Evolutionary conservation across 208 protist species (phyloP).

Genomic region (Plasmodiophora brassicae): DNA sequence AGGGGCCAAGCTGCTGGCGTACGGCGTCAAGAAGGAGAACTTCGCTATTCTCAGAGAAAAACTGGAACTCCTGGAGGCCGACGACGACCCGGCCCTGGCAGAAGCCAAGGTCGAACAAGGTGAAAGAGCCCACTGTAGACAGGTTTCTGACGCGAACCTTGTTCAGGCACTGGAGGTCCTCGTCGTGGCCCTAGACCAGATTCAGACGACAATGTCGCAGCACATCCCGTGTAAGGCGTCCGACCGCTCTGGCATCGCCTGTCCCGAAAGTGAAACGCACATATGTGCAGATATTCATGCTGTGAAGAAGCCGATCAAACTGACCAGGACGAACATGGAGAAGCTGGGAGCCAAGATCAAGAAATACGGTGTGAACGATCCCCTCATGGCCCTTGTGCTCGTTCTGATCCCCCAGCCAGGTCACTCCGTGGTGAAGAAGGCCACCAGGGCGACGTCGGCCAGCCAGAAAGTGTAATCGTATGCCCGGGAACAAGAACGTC

Average conservation of each 20-base stretch:
- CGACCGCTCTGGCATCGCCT: too few relatives aligned
- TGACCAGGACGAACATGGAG: not conserved
- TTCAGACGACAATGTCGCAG: not conserved
- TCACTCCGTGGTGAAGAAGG: not conserved
- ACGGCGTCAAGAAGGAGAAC: not conserved
- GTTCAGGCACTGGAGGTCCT: not conserved
- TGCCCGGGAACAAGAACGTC: not conserved
- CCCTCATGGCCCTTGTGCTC: not conserved
- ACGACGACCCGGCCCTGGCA: not conserved
- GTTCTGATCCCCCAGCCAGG: not conserved
- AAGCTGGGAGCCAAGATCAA: not conserved
- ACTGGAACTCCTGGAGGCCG: not conserved
- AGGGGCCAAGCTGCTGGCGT: not conserved
- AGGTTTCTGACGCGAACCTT: not conserved
- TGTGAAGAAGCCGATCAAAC: not conserved
- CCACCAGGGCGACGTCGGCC: not conserved
- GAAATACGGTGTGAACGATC: not conserved
- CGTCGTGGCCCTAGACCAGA: not conserved
- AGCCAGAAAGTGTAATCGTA: conserved; percentile 15
- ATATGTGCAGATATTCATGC: not conserved
- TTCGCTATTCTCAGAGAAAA: not conserved
- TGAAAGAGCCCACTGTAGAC: not conserved
- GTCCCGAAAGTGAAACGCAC: not conserved
- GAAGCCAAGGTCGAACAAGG: not conserved
- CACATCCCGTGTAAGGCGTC: not conserved